phyloP scores from a whole-genome alignment of 441 rosid species.

The Theobroma grandiflorum region DNA sequence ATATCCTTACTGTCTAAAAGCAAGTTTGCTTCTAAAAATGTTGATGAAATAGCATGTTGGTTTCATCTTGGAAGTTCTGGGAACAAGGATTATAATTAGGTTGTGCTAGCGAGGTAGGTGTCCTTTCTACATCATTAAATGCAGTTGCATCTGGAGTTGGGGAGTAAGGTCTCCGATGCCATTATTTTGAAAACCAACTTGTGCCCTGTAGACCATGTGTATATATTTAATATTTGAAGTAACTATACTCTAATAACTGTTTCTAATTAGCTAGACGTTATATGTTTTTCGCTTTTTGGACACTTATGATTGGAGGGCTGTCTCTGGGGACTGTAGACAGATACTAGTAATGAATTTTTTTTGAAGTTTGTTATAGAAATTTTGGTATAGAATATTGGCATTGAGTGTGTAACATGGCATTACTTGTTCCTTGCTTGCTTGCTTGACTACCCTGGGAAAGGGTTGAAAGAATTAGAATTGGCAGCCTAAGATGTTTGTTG shows the following conservation, averaged over 20 bases:
- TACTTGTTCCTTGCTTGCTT: constrained; percentile 28
- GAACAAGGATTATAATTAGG: background rate
- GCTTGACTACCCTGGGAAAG: constrained; percentile 24
- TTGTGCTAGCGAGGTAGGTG: constrained; percentile 15
- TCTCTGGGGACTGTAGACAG: constrained; percentile 17
- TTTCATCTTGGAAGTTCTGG: background rate
- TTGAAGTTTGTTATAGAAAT: constrained; percentile 9
- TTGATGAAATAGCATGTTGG: background rate
- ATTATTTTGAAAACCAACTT: constrained; percentile 5
- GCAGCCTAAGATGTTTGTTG: constrained; percentile 58
- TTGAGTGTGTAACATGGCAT: constrained; percentile 20
- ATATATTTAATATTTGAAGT: constrained; percentile 29
- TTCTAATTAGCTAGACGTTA: constrained; percentile 17
- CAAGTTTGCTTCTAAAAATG: constrained; percentile 4
- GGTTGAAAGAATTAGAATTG: constrained; percentile 50
- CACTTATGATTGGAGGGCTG: constrained; percentile 30
- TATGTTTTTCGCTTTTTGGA: constrained; percentile 20
- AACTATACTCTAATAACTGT: constrained; percentile 26
- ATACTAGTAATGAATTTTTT: constrained; percentile 18
- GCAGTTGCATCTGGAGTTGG: constrained; percentile 29
- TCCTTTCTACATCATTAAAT: constrained; percentile 24
- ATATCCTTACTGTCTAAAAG: background rate
- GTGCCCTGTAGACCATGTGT: constrained; percentile 13
- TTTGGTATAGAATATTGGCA: constrained; percentile 22
- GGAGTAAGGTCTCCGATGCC: constrained; percentile 9